Conservation (phyloP, 768 basidiomycete species). For the Russula dissimulans region DNA sequence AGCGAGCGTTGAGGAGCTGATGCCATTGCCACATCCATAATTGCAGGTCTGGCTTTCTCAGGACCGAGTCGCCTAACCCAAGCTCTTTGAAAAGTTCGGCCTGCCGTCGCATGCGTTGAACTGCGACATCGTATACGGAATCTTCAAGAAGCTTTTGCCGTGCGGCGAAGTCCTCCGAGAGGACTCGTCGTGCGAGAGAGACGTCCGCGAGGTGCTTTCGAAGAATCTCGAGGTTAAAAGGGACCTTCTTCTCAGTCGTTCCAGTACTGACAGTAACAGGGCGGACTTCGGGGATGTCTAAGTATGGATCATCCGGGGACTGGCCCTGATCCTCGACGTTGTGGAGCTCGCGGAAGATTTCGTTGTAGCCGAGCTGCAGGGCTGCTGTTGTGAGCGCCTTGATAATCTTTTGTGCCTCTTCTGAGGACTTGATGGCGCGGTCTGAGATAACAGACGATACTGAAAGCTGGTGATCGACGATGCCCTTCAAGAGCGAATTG, state of each 20-base stretch:
- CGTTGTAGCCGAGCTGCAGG: conserved; percentile 41
- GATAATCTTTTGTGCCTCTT: conserved; percentile 48
- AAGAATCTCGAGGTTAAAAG: conserved; percentile 68
- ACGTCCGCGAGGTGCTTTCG: conserved; percentile 59
- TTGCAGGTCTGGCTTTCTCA: conserved; percentile 46
- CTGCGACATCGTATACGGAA: conserved; percentile 77
- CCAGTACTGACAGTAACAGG: conserved; percentile 45
- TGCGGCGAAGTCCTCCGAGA: conserved; percentile 55
- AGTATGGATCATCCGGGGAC: conserved; percentile 34
- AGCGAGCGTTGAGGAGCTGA: conserved; percentile 39
- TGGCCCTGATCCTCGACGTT: conserved; percentile 40
- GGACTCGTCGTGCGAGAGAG: conserved; percentile 50
- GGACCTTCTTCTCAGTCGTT: conserved; percentile 31
- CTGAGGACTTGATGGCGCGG: conserved; percentile 43
- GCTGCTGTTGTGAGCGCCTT: conserved; percentile 51
- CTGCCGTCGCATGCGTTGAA: conserved; percentile 59
- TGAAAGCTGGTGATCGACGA: conserved; percentile 43
- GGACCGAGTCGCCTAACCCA: conserved; percentile 40
- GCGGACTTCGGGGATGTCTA: conserved; percentile 47
- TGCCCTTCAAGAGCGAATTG: conserved; percentile 21
- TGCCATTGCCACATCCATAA: conserved; percentile 89
- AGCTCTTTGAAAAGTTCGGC: conserved; percentile 47
- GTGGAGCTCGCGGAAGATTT: conserved; percentile 47
- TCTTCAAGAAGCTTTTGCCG: conserved; percentile 80
- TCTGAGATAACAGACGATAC: conserved; percentile 47